Base-by-base conservation (phyloP, 1,139 yeast genomes). In the Saccharomyces hybrid region DNA sequence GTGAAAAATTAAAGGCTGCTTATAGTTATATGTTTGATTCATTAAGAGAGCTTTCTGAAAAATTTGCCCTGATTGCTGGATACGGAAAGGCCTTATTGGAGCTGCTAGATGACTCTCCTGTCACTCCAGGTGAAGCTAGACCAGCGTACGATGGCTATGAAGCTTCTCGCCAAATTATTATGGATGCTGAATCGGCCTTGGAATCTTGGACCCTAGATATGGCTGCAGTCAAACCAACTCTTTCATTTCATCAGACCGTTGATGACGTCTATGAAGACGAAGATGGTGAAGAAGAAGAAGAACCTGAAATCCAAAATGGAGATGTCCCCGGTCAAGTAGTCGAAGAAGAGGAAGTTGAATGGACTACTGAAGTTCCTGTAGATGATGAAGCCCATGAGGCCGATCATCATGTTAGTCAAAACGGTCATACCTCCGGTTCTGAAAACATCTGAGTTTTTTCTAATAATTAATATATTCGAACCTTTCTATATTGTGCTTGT, bases 121-220 rank as follows among this genome's bases (percentile, higher is more conserved):
- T 87, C 54, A 86, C 95, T 61, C 96, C 96, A 56, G 96, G 96
- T 76, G 95, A 88, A 75, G 83, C 90, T 57, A 84, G 93, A 83
- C 86, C 90, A 52, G 86, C 90, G 56, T 86, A 86, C 73, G 95
- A 86, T 67, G 95, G 95, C 63, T 86, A 86, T 71, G 93, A 86
- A 73, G 91, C 93, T 54, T 84, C 91, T 54, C 86, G 86, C 76
- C 95, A 86, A 75, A 86, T 86, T 73, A 86, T 86, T 67, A 83
- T 86, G 69, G 95, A 86, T 69, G 88, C 90, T 65, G 95, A 86
- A 76, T 84, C 83, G 61, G 90, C 95, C 56, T 78, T 86, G 68
- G 90, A 87, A 61, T 78, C 86, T 38, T 86, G 95, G 95, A 86
- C 95, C 63, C 80, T 86, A 66, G 93, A 86, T 69, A 75, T 81